Evolutionary conservation across 2,329 filamentous ascomycete genomes (phyloP).

Genomic region (Tolypocladium inflatum): DNA sequence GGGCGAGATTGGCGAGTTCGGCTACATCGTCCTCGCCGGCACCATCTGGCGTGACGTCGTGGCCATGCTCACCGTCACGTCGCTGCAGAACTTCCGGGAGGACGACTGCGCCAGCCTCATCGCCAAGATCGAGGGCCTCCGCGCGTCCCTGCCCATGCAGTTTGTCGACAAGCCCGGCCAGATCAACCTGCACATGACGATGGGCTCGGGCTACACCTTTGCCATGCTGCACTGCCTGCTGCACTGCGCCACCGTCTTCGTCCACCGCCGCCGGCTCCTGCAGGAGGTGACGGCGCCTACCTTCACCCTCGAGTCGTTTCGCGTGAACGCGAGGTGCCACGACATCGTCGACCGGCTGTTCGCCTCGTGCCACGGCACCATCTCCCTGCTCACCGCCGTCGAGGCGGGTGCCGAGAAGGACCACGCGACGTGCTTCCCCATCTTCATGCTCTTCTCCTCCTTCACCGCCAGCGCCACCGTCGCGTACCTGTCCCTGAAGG

Average conservation of each 20-base stretch:
- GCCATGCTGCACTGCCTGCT: conserved; percentile 54
- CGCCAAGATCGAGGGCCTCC: conserved; percentile 44
- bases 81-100: conserved; percentile 42
- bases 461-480: conserved; percentile 53
- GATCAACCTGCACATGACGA: conserved; percentile 53
- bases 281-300: conserved; percentile 44
- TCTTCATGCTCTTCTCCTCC: conserved; percentile 54
- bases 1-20: conserved; percentile 51
- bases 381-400: conserved; percentile 44
- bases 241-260: conserved; percentile 51
- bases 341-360: conserved; percentile 48
- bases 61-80: conserved; percentile 48
- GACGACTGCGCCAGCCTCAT: conserved; percentile 41
- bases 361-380: conserved; percentile 48
- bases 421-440: conserved; percentile 48
- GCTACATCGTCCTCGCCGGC: conserved; percentile 50
- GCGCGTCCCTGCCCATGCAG: conserved; percentile 46
- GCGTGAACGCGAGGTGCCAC: conserved; percentile 37
- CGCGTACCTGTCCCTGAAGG: conserved; percentile 53
- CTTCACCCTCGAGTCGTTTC: conserved; percentile 46
- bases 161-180: conserved; percentile 52
- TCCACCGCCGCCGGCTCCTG: conserved; percentile 48
- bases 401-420: conserved; percentile 50
- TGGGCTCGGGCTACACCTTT: conserved; percentile 54
- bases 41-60: conserved; percentile 54